Evolutionary conservation across 2,329 filamentous ascomycete species (phyloP).

Genomic region (Arthrobotrys megalospora): DNA sequence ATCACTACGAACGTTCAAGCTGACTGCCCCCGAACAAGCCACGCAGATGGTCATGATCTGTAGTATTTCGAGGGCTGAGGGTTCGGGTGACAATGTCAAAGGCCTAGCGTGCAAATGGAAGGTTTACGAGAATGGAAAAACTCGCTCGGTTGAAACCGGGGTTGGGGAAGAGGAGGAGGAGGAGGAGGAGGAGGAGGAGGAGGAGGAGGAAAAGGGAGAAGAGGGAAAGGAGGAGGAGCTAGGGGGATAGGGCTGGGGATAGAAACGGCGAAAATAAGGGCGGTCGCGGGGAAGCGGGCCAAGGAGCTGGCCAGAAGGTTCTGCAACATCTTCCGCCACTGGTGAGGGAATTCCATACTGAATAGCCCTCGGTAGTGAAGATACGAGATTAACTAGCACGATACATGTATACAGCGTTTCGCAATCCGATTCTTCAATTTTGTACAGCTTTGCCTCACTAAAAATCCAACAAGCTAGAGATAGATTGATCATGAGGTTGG

Average conservation of each 20-base stretch:
- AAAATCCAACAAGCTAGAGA: too few species aligned
- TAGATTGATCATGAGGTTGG: too few species aligned
- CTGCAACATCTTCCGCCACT: neutral
- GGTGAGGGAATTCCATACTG: too few species aligned
- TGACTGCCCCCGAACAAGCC: neutral
- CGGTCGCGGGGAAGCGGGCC: neutral
- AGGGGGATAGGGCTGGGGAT: too few species aligned
- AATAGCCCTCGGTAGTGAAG: too few species aligned
- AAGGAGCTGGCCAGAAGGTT: neutral
- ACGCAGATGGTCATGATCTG: neutral
- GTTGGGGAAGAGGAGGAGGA: neutral
- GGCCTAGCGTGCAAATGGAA: neutral
- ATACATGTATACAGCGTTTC: too few species aligned
- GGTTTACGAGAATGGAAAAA: neutral
- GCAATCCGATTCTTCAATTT: too few species aligned
- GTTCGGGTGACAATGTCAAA: neutral
- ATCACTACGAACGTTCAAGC: neutral
- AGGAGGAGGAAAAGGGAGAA: neutral
- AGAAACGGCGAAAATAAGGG: neutral
- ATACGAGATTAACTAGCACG: too few species aligned
- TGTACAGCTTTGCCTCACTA: too few species aligned
- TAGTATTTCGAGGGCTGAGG: neutral
- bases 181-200: neutral
- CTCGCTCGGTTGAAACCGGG: neutral
- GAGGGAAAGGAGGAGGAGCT: neutral